Base-by-base conservation (phyloP, 805 yeast species). In the Candida tibetensis region DNA sequence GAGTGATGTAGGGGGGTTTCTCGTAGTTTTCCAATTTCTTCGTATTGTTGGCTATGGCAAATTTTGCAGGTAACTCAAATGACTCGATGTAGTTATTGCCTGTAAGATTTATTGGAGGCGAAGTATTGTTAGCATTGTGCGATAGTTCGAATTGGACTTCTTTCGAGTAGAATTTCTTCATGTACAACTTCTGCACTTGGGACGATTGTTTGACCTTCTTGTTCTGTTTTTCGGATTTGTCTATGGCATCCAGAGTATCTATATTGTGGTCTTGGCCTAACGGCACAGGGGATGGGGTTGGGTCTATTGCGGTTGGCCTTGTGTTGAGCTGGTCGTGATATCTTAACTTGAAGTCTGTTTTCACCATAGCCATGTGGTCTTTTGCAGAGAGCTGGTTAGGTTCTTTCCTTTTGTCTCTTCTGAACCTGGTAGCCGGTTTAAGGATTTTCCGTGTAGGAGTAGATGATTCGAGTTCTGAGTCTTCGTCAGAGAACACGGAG, bases 131-230 rank as follows among this genome's bases (percentile, higher is more conserved):
- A 30, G 28, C 47, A 31, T 44, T 41, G 13, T 49, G 44, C 12
- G 51, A 41, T 9, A 68, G 47, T 49, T 69, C 74, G 13, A 64
- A 37, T 43, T 67, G 70, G 6, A 69, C 45, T 27, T 68, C 73
- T 44, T 68, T 69, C 15, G 69, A 60, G 37, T 55, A 56, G 1
- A 64, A 42, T 41, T 59, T 60, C 39, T 64, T 66, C 35, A 64
- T 42, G 36, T 46, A 52, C 41, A 52, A 41, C 21, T 57, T 48
- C 37, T 56, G 55, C 39, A 51, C 50, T n/a, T 53, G 35, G 9
- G 32, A 36, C 23, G 31, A 37, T 16, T 40, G 30, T 21, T 48
- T 51, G 15, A 32, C 28, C 34, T 51, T 55, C 34, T 48, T 52
- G 27, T 27, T 17, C 16, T 28, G 28, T 10, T 34, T 27, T 27